A percentile compares a stretch with the other conserved stretches of the same genome.
These are phyloP conservation scores for Mycosphaerelloides madeirae DNA, from an alignment of 2,329 filamentous ascomycete genomes.

Conservation along the genomic window DNA sequence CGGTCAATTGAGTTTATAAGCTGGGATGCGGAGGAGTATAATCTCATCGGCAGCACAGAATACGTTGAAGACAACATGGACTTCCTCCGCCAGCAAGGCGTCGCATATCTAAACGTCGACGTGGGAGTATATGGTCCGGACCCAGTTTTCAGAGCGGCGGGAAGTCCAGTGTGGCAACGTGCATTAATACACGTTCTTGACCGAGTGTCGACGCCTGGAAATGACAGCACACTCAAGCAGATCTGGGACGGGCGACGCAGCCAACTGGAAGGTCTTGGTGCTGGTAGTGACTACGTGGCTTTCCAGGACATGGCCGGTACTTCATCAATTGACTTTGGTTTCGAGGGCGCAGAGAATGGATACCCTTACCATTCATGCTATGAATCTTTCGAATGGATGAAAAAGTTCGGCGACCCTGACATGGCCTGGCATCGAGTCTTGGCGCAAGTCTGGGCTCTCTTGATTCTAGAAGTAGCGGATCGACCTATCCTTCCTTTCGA, in stretches of 20 bases:
- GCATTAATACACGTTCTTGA: slow-evolving; percentile 68
- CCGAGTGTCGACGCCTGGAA: slow-evolving; percentile 66
- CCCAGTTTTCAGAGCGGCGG: slow-evolving; percentile 67
- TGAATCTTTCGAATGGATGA: slow-evolving; percentile 85
- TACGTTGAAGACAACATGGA: slow-evolving; percentile 84
- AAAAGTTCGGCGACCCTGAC: slow-evolving; percentile 67
- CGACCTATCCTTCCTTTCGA: slow-evolving; percentile 78
- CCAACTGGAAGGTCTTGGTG: slow-evolving; percentile 64
- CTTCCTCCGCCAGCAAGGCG: slow-evolving; percentile 64
- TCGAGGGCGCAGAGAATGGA: slow-evolving; percentile 54
- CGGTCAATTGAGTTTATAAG: slow-evolving; percentile 96
- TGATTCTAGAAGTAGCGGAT: slow-evolving; percentile 83
- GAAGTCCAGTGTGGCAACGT: slow-evolving; percentile 73
- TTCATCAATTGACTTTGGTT: slow-evolving; percentile 80
- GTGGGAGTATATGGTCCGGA: slow-evolving; percentile 65
- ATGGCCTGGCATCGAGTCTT: slow-evolving; percentile 77
- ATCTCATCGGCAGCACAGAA: slow-evolving; percentile 88
- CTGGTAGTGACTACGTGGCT: slow-evolving; percentile 76
- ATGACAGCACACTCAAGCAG: slow-evolving; percentile 66
- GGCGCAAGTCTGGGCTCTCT: slow-evolving; percentile 71
- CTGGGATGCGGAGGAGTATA: slow-evolving; percentile 93
- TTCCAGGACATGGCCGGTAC: slow-evolving; percentile 90
- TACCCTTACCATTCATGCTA: slow-evolving; percentile 80
- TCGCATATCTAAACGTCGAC: slow-evolving; percentile 90
- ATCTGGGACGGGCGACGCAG: slow-evolving; percentile 66